Evolutionary conservation across 768 basidiomycete species (phyloP).

Genomic region (Boletus vinaceobasis): DNA sequence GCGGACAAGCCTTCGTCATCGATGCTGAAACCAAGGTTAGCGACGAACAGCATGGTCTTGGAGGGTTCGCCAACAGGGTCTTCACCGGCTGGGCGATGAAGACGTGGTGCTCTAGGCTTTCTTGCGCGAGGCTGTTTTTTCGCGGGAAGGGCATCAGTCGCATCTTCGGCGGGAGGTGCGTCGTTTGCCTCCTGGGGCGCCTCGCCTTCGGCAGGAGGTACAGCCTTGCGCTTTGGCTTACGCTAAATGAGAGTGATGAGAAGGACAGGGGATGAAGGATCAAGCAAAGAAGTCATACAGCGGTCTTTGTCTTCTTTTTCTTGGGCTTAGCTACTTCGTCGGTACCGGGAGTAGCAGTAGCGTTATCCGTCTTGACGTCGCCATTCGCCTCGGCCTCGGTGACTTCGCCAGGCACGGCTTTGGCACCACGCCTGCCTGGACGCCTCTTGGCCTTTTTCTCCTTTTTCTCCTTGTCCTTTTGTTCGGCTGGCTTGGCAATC

Average conservation of each 20-base stretch:
- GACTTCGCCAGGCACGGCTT: conserved; percentile 85
- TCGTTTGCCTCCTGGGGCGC: conserved; percentile 27
- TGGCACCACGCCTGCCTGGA: conserved; percentile 81
- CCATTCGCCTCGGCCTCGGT: conserved; percentile 88
- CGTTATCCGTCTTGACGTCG: conserved; percentile 60
- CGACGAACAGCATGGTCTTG: conserved; percentile 89
- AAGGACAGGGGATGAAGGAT: neutral
- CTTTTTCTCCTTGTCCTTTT: conserved; percentile 77
- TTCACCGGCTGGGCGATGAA: conserved; percentile 71
- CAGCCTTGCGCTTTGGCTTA: conserved; percentile 43
- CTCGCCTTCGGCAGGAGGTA: conserved; percentile 35
- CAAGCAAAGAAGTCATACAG: conserved; percentile 36
- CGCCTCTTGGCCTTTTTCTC: conserved; percentile 77
- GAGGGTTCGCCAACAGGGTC: conserved; percentile 86
- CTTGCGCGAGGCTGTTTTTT: conserved; percentile 48
- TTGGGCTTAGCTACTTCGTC: conserved; percentile 63
- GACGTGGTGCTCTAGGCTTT: conserved; percentile 56
- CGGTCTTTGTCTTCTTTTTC: conserved; percentile 76
- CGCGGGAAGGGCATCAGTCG: conserved; percentile 34
- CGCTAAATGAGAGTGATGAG: conserved; percentile 40
- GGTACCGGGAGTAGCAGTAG: conserved; percentile 44
- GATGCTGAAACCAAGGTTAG: conserved; percentile 94
- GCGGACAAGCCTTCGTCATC: conserved; percentile 77
- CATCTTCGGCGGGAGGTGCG: conserved; percentile 36
- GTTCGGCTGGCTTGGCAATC: conserved; percentile 86